These are phyloP conservation scores for Dactylis glomerata DNA, from an alignment of 176 grass and related monocot species.

Conservation along the genomic window DNA sequence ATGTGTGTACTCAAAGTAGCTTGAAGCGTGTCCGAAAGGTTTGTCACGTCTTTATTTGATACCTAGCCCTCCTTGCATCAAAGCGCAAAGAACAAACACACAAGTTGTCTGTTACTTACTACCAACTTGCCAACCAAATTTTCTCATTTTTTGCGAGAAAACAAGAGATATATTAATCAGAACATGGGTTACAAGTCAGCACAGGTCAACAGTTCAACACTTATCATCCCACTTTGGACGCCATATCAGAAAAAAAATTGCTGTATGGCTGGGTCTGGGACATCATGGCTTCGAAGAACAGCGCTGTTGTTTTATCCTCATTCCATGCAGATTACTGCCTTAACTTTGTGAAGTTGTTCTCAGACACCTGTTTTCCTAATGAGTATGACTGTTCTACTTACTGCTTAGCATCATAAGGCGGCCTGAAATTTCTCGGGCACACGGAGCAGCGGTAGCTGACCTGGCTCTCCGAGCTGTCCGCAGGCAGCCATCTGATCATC, in stretches of 20 bases:
- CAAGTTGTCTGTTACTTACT: not conserved
- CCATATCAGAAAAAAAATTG: not conserved
- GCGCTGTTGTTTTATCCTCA: not conserved
- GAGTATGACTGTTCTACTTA: not conserved
- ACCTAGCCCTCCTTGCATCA: not conserved
- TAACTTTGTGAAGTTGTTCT: not conserved
- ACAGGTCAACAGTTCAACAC: not conserved
- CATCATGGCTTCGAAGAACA: not conserved
- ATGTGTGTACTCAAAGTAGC: not conserved
- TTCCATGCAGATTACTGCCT: not conserved
- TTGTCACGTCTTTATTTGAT: not conserved
- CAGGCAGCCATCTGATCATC: constrained; percentile 92
- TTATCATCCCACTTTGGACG: not conserved
- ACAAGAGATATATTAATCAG: not conserved
- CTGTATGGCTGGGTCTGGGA: not conserved
- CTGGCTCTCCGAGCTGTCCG: constrained; percentile 70
- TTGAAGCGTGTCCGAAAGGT: not conserved
- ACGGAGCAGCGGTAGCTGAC: constrained; percentile 64
- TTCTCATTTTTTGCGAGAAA: not conserved
- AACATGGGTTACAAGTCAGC: not conserved
- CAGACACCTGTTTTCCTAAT: not conserved
- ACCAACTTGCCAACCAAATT: not conserved
- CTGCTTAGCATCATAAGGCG: constrained; percentile 38
- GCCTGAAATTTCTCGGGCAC: constrained; percentile 77
- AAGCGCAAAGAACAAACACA: not conserved